Evolutionary conservation across 768 basidiomycete species (phyloP), one percentile per base, ranked within the genome.

Genomic region (Auricularia auricula-judae): DNA sequence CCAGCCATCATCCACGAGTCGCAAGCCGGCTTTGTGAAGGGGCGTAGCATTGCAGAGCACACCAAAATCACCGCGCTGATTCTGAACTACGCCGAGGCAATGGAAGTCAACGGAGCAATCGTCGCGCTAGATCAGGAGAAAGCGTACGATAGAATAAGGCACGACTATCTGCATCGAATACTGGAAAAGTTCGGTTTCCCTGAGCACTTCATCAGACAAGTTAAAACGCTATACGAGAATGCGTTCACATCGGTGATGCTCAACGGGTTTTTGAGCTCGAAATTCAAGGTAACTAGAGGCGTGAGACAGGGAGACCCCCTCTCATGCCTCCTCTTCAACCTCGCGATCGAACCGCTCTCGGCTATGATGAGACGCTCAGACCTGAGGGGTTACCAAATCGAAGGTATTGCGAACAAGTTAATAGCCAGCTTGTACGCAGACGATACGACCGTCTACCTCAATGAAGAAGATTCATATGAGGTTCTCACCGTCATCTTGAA

Each of bases 291-390:
- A 0, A 70, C 64, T 2, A 69, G 76, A 51, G 79, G 79, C 0
- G 75, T 77, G 0, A 5, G 73, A 12, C 79, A 80, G 59, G 77
- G 76, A 0, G 76, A 78, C 67, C 77, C 75, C 0, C 69, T 80
- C 0, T 79, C 74, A 1, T 78, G 78, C 65, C 72, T 79, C 0
- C 71, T 79, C 0, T 80, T 77, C 59, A 72, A 79, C 65, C 29
- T 78, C 0, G 77, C 76, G n/a, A 79, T 79, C 2, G 78, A 79
- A 65, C 74, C 78, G 0, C 72, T 80, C 0, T 76, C 76, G 0
- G 36, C 62, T 4, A 67, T 80, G 0, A 23, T 77, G 21, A 65
- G 68, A 0, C 77, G 77, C 0, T 64, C 68, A 58, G 5, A 63
- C 51, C 56, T 75, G 0, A 10, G 60, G 3, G 73, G 72, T 0